Base-by-base conservation (phyloP, 208 protist genomes). In the Zelonia costaricensis region DNA sequence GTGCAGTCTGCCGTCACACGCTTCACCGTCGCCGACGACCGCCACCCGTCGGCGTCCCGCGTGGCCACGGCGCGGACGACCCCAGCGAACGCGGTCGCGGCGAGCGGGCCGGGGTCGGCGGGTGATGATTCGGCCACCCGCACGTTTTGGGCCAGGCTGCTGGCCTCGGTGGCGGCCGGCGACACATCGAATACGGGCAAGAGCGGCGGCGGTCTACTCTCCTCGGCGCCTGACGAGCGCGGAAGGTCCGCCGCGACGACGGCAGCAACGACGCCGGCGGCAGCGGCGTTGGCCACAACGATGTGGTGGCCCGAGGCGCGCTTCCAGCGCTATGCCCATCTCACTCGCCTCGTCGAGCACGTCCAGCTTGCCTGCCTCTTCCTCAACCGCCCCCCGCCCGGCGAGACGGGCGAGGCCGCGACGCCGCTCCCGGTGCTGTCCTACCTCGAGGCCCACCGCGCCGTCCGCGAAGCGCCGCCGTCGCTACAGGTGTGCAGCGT, bases 221-320 rank as follows among this genome's bases (percentile, higher is more conserved):
- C 52, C n/a, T n/a, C n/a, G n/a, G n/a, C n/a, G n/a, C n/a, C n/a
- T n/a, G n/a, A n/a, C n/a, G n/a, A n/a, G n/a, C n/a, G n/a, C n/a
- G n/a, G n/a, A n/a, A n/a, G n/a, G n/a, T n/a, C n/a, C n/a, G n/a
- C n/a, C 35, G 20, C 56, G 15, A 38, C 40, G 6, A n/a, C 27
- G 28, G 39, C 39, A 23, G 38, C 49, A 16, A 25, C 49, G 15
- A 60, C 57, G 20, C 36, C 42, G 31, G 36, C 30, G 27, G 55
- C n/a, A 44, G 3, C 40, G 12, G 40, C 28, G 13, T 33, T 39
- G 46, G 15, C 7, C 1, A 65, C 43, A 25, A 80, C 80, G 13
- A 80, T 86, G 80, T 83, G 69, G 65, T 86, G 80, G 80, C 80
- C 80, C n/a, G 62, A 51, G 38, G 42, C 62, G 15, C 63, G 42